Evolutionary conservation across 1,284 basidiomycete genomes (phyloP), one percentile per base, ranked within the genome.

Genomic region (Porodaedalea pini): DNA sequence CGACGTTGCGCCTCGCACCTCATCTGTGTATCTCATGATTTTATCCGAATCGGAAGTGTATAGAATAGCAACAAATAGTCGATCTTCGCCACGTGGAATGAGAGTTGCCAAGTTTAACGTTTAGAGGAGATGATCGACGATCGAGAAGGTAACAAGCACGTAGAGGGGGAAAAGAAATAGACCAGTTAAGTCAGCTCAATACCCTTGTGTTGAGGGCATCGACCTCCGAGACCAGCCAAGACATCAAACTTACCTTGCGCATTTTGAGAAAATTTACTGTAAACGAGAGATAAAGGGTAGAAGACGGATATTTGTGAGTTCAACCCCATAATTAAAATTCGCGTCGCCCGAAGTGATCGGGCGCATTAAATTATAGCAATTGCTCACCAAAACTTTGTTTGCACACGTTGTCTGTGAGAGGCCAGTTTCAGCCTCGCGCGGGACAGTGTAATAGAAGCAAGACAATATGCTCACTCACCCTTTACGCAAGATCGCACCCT

Each of bases 401-500:
- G 83, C 58, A 92, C 72, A 51, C 86, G 79, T 75, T 92, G 88
- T 27, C 87, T 89, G 59, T 36, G 43, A 57, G 50, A 50, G 34
- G 10, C 8, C n/a, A 6, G 29, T 39, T 11, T 49, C 27, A 56
- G 37, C 39, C 31, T 39, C 53, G 49, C 47, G 48, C 54, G 40
- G 44, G 31, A 11, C 54, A 52, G 44, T 19, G 25, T 59, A 45
- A 29, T 51, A 43, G 27, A 41, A 55, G 59, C 58, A 65, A 55
- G 58, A 15, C 51, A 51, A 27, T 39, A n/a, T 17, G 29, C 40
- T 41, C 41, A 64, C 74, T 65, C 69, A 88, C 81, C 90, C 90
- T 72, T 91, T 92, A 56, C 88, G 79, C 64, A 92, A 69, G 65
- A 92, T 90, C 23, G 88, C 88, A 57, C 90, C 89, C 72, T 90